phyloP scores from a whole-genome alignment of 2,329 filamentous ascomycete genomes.

The Fusarium phyllophilum region DNA sequence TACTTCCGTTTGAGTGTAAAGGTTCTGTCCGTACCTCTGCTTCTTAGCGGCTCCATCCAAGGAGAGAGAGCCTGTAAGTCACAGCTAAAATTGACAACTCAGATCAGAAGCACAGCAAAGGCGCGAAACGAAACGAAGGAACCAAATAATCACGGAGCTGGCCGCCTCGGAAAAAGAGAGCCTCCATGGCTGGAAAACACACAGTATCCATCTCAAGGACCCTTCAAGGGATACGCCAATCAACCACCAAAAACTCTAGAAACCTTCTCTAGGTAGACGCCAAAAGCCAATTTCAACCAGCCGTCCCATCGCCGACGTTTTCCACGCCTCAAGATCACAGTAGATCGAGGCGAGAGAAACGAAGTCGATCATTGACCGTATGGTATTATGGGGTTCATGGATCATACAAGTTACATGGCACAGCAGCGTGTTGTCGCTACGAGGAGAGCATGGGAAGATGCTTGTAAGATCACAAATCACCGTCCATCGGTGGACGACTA shows the following conservation, averaged over 20 bases:
- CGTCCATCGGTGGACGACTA: background rate
- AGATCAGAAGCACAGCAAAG: conserved; percentile 11
- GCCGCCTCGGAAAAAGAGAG: conserved; percentile 6
- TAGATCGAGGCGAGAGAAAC: background rate
- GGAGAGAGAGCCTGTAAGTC: background rate
- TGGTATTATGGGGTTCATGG: background rate
- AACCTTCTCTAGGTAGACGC: conserved; percentile 6
- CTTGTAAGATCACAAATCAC: background rate
- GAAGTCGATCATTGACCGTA: background rate
- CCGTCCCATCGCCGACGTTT: conserved; percentile 11
- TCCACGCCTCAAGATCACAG: background rate
- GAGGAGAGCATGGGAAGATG: background rate
- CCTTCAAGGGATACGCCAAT: conserved; percentile 2
- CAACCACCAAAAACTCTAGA: conserved; percentile 20
- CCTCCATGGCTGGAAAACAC: background rate
- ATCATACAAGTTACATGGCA: background rate
- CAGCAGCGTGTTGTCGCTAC: background rate
- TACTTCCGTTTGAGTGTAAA: background rate
- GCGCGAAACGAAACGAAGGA: background rate
- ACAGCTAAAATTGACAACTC: conserved; percentile 17
- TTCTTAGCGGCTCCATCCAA: conserved; percentile 1
- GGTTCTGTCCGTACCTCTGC: background rate
- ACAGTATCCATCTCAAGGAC: background rate
- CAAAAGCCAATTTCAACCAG: conserved; percentile 36
- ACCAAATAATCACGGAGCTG: background rate